Evolutionary conservation across 306 rosid genomes (phyloP), one percentile per base, ranked within the genome.

Genomic region (Prunus dulcis): DNA sequence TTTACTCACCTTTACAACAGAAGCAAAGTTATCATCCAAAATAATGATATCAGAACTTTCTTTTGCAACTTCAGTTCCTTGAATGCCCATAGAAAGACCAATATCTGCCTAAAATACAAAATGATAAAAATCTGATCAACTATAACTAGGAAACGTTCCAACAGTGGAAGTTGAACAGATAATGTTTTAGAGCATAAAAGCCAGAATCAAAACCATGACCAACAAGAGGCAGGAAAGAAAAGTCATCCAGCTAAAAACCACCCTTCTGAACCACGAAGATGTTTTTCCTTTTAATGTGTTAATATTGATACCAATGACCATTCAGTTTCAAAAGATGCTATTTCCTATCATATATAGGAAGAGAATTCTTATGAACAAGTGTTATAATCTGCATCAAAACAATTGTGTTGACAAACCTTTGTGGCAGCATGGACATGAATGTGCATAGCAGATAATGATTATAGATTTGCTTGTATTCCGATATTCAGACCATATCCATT

Each of bases 51-150:
- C 98, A 1, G 98, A 95, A 82, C 98, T 95, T 83, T 95, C 98
- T 86, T 95, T 95, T 3, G 98, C 98, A 83, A 95, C 98, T 85
- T 95, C 98, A 74, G 98, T 95, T 78, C 98, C 98, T 84, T 85
- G 91, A 81, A 92, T 92, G 83, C 98, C 98, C 98, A 95, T 95
- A 72, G 98, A 88, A 81, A 95, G 97, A 90, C 97, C 98, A 87
- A 95, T 92, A 88, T 95, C 98, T 84, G 98, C 98, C 98, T 95
- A 87, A 84, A 89, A 78, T 88, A 76, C 82, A 80, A 84, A 84
- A 86, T 46, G 73, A 80, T 51, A 84, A 86, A 74, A 74, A 80
- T 17, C 68, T 72, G 49, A 70, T 85, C 75, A 88, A 84, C 80
- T 43, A 78, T 56, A 66, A 82, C 71, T 71, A 60, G 57, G 69